Conservation (phyloP, 2,329 filamentous ascomycete species). For the Sclerotinia minor region DNA sequence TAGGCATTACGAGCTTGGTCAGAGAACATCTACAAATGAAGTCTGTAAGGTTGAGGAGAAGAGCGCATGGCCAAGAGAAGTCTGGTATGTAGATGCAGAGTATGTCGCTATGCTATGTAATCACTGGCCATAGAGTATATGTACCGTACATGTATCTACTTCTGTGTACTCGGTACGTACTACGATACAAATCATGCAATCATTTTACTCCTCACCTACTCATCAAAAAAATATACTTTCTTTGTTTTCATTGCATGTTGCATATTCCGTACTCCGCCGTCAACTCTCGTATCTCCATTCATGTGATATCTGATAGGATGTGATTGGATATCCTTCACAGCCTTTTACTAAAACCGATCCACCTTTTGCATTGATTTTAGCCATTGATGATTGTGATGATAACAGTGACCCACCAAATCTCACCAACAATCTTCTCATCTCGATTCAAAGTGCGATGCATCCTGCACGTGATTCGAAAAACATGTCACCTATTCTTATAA, state of each 20-base stretch:
- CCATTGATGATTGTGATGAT: constrained; percentile 4
- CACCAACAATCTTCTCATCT: constrained; percentile 15
- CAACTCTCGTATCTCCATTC: too few relatives aligned
- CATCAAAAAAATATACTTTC: neutral
- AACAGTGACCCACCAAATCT: neutral
- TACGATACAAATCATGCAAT: too few relatives aligned
- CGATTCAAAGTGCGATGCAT: neutral
- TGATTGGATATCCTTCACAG: neutral
- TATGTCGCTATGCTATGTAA: neutral
- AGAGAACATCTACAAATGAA: too few relatives aligned
- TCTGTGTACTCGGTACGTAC: too few relatives aligned
- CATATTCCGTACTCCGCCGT: neutral
- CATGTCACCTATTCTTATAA: neutral
- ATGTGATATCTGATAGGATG: too few relatives aligned
- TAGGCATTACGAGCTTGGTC: too few relatives aligned
- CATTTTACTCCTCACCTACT: too few relatives aligned
- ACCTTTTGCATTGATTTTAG: neutral
- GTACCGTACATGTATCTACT: too few relatives aligned
- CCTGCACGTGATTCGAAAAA: neutral
- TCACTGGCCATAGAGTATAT: too few relatives aligned
- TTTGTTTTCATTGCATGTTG: neutral
- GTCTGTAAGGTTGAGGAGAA: neutral
- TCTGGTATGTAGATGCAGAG: neutral
- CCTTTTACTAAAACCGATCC: neutral
- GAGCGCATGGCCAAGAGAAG: neutral